Conservation (phyloP, 2,329 filamentous ascomycete species). For the Ascochyta viciae-villosae region DNA sequence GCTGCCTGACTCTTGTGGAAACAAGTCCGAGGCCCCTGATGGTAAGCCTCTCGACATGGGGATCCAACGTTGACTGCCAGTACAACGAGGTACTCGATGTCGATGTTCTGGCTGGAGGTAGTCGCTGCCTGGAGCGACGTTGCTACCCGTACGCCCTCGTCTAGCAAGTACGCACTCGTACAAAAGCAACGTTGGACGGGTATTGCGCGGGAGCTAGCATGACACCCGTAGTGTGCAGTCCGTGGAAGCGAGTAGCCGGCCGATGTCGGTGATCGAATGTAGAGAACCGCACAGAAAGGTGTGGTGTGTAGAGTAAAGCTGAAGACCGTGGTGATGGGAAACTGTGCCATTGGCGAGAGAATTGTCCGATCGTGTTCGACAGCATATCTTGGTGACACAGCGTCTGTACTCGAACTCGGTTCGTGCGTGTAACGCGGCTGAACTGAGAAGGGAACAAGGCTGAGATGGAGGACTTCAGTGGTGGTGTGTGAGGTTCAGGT, state of each 20-base stretch:
- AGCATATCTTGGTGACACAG: conserved; percentile 16
- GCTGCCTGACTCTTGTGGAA: conserved; percentile 2
- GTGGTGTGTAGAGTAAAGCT: conserved; percentile 2
- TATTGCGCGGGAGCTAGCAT: conserved; percentile 19
- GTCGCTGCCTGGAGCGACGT: conserved; percentile 5
- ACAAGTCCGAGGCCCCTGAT: not conserved
- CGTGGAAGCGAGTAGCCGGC: conserved; percentile 23
- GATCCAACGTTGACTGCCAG: not conserved
- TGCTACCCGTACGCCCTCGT: conserved; percentile 6
- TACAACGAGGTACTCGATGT: conserved; percentile 8
- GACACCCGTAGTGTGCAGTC: conserved; percentile 28
- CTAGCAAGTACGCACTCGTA: conserved; percentile 1
- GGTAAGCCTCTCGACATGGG: not conserved
- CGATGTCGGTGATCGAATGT: conserved; percentile 34
- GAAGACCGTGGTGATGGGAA: not conserved
- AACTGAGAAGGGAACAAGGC: conserved; percentile 17
- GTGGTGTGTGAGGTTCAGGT: conserved; percentile 4
- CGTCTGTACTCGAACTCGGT: conserved; percentile 18
- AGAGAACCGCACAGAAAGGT: conserved; percentile 17
- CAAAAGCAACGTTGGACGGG: conserved; percentile 15
- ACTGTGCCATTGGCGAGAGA: conserved; percentile 6
- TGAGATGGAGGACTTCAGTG: conserved; percentile 17
- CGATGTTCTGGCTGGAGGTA: conserved; percentile 5
- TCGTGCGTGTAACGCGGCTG: conserved; percentile 22
- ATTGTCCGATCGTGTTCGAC: conserved; percentile 21